phyloP scores from a whole-genome alignment of 2,329 filamentous ascomycete genomes.

The Atkinsonella hypoxylon region DNA sequence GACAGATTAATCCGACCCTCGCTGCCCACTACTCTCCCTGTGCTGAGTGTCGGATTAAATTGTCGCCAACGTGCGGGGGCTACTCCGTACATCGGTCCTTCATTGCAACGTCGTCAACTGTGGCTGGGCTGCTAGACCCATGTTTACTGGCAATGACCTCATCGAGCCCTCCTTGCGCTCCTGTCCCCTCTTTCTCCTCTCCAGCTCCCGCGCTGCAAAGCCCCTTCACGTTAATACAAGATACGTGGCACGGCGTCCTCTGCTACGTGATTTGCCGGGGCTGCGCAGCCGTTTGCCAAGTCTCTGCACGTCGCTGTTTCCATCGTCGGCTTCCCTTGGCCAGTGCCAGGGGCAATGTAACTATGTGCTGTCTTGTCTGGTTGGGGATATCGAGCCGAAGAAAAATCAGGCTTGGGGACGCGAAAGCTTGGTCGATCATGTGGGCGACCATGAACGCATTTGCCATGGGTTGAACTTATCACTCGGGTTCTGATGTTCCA shows the following conservation, averaged over 20 bases:
- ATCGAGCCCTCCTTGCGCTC: background rate
- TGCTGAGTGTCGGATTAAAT: too few species aligned
- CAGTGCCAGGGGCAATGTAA: background rate
- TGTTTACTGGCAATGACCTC: background rate
- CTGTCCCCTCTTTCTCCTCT: too few species aligned
- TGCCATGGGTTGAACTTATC: background rate
- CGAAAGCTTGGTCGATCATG: background rate
- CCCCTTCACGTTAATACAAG: background rate
- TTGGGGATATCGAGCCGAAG: background rate
- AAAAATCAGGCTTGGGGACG: background rate
- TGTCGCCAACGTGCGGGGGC: too few species aligned
- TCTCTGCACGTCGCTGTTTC: background rate
- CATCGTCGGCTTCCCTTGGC: background rate
- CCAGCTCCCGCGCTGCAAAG: background rate
- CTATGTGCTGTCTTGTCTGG: background rate
- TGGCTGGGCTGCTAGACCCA: background rate
- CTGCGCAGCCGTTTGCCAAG: background rate
- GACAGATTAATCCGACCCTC: too few species aligned
- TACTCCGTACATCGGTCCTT: too few species aligned
- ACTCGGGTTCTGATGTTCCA: background rate
- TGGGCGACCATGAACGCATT: background rate
- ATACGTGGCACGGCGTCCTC: background rate
- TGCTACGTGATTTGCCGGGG: background rate
- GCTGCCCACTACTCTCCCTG: too few species aligned
- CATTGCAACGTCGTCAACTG: background rate